Evolutionary conservation across 1,284 basidiomycete species (phyloP), one percentile per base, ranked within the genome.

Genomic region (Ustilago tritici): DNA sequence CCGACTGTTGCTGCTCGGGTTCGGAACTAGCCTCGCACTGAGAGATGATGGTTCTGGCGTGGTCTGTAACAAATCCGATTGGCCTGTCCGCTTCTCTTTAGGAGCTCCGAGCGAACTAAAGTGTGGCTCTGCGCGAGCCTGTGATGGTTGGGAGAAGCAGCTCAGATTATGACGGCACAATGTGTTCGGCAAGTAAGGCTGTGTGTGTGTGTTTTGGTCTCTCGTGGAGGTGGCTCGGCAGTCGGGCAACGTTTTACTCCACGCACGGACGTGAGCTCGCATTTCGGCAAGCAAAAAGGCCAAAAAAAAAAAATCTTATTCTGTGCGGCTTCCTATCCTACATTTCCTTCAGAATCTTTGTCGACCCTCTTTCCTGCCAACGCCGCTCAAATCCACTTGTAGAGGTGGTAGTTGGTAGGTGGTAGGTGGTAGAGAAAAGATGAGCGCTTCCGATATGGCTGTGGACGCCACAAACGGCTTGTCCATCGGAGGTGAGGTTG

Each of bases 251-350:
- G 62, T 28, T 40, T 15, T 61, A 40, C 60, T 55, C 12, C 61
- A 64, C 57, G 70, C 70, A 73, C 70, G 70, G 70, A 73, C 70
- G 54, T 62, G 70, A 64, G 53, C 50, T 49, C 49, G 58, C 61
- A 36, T 46, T 47, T 46, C 19, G 32, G 36, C 23, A 43, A 34
- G 23, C 38, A 54, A 19, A 61, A 61, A 53, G 28, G 41, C 49
- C 57, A 43, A 43, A 38, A 4, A 40, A 40, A 28, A 28, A 28
- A 28, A 28, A 28, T 0, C 23, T 46, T 46, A 17, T 38, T 9
- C 9, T 46, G 17, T 46, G 43, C 43, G 43, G n/a, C n/a, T 46
- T 46, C 3, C 1, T n/a, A 46, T 19, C 19, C 43, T 46, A 19
- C n/a, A 46, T 6, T 28, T 12, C 17, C 14, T 40, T 32, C n/a